These are phyloP conservation scores for Rubroboletus satanas DNA, from an alignment of 768 basidiomycete genomes.

Conservation along the genomic window DNA sequence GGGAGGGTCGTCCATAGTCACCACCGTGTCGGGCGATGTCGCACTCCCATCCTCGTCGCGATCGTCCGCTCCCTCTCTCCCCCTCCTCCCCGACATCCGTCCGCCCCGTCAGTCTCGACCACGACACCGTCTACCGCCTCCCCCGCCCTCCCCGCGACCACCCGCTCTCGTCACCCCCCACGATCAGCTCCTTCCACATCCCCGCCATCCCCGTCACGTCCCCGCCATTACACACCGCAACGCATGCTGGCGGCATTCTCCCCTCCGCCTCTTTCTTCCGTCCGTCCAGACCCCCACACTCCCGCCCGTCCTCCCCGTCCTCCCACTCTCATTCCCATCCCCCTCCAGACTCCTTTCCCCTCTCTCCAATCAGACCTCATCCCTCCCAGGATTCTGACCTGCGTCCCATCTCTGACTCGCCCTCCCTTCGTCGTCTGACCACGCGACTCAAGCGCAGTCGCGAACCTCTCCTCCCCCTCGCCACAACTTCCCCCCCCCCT, in stretches of 20 bases:
- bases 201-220: conserved; percentile 13
- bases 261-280: conserved; percentile 79
- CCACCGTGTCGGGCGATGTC: not conserved
- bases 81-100: not conserved
- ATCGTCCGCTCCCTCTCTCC: conserved; percentile 1
- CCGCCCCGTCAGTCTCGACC: conserved; percentile 17
- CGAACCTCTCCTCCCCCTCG: conserved; percentile 66
- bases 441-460: conserved; percentile 59
- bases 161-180: conserved; percentile 28
- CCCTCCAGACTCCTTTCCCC: conserved; percentile 34
- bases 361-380: conserved; percentile 38
- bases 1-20: not conserved
- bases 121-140: conserved; percentile 7
- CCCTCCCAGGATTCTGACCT: conserved; percentile 42
- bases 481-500: not conserved
- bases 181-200: conserved; percentile 25
- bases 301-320: conserved; percentile 37
- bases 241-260: conserved; percentile 71
- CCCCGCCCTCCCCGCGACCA: conserved; percentile 10
- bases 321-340: conserved; percentile 29
- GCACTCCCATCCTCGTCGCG: not conserved
- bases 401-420: conserved; percentile 24
- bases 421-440: conserved; percentile 27
- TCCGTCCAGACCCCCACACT: conserved; percentile 58
- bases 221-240: conserved; percentile 56